Evolutionary conservation across 176 grass and related monocot genomes (phyloP).

Genomic region (Microstegium vimineum): DNA sequence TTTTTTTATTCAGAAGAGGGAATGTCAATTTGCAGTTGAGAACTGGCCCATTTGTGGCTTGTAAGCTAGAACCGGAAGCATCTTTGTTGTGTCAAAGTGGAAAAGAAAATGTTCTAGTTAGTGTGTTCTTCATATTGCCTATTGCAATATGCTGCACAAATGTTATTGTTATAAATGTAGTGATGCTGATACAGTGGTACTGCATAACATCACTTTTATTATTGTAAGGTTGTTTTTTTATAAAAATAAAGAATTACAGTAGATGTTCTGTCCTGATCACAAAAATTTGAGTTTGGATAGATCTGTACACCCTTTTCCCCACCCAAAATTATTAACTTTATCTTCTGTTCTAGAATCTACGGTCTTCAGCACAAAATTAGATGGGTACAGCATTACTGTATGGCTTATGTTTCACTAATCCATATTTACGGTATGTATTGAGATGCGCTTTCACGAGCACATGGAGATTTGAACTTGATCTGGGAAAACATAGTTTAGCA

Average conservation of each 20-base stretch:
- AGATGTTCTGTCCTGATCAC: not conserved
- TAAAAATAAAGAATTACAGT: not conserved
- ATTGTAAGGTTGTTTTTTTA: not conserved
- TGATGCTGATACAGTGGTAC: not conserved
- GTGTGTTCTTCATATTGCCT: not conserved
- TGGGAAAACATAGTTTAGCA: not conserved
- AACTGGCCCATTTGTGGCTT: not conserved
- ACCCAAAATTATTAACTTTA: not conserved
- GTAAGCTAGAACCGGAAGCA: not conserved
- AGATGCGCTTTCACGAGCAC: not conserved
- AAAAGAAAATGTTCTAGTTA: not conserved
- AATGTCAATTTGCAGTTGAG: not conserved
- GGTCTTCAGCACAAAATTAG: not conserved
- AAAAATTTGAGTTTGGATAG: not conserved
- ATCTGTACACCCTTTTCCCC: not conserved
- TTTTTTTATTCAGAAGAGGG: not conserved
- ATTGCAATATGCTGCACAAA: not conserved
- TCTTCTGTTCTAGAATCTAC: not conserved
- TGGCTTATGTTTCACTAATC: not conserved
- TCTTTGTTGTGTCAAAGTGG: not conserved
- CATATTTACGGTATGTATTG: not conserved
- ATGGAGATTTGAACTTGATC: not conserved
- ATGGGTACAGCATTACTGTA: not conserved
- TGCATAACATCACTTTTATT: not conserved
- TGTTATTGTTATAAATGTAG: not conserved